Evolutionary conservation across 2,329 filamentous ascomycete species (phyloP).

Genomic region (Diaporthe humulicola): DNA sequence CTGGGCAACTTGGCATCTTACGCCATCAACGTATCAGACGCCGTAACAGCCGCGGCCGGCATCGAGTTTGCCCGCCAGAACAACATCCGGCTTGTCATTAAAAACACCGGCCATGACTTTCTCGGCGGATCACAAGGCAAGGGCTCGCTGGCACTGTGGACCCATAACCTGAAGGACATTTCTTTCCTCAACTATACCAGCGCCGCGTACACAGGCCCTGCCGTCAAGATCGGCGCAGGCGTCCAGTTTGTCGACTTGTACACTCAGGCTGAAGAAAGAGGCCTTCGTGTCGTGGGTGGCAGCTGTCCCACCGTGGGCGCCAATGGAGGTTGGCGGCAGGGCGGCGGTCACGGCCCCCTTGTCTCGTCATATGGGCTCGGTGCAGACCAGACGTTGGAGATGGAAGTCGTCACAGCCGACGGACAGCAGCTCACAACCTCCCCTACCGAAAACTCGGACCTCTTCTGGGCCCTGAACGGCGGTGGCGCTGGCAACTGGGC

Average conservation of each 20-base stretch:
- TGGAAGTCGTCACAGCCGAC: conserved; percentile 60
- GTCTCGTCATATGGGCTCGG: conserved; percentile 61
- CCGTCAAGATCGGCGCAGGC: conserved; percentile 63
- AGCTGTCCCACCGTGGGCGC: conserved; percentile 59
- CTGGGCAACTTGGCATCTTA: conserved; percentile 33
- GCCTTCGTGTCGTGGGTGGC: conserved; percentile 61
- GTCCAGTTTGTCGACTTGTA: conserved; percentile 59
- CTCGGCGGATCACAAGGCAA: conserved; percentile 57
- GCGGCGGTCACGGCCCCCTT: conserved; percentile 64
- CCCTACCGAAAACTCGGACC: conserved; percentile 60
- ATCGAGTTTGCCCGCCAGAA: conserved; percentile 55
- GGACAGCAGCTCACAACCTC: conserved; percentile 61
- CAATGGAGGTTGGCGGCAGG: conserved; percentile 64
- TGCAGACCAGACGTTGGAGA: conserved; percentile 63
- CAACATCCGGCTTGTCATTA: conserved; percentile 64
- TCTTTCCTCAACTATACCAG: conserved; percentile 51
- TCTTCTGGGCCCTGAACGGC: conserved; percentile 69
- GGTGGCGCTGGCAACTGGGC: conserved; percentile 59
- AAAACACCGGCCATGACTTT: conserved; percentile 68
- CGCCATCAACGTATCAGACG: conserved; percentile 41
- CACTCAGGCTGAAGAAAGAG: conserved; percentile 53
- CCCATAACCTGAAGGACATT: conserved; percentile 63
- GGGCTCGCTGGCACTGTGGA: conserved; percentile 63
- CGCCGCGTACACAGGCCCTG: conserved; percentile 59
- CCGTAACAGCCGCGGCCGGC: conserved; percentile 37